A percentile compares a stretch with the other conserved stretches of the same genome.
Evolutionary conservation across 2,329 filamentous ascomycete genomes (phyloP).

Genomic region (Aspergillus pseudoviridinutans): DNA sequence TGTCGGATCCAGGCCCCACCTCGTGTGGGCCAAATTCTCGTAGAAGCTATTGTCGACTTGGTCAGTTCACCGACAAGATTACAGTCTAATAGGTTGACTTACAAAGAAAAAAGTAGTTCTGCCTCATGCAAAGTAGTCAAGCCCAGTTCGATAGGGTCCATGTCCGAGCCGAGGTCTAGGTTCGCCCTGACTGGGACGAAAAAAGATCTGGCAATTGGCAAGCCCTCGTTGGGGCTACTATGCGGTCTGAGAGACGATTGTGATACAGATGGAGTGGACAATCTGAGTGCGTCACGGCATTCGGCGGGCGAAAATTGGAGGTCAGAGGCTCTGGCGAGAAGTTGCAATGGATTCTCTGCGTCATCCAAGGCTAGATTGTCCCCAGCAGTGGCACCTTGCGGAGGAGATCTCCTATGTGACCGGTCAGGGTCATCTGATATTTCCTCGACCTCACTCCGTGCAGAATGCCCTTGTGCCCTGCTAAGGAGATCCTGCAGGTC

Average conservation of each 20-base stretch:
- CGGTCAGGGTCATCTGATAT: conserved; percentile 30
- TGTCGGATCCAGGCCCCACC: conserved; percentile 68
- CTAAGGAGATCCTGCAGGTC: conserved; percentile 50
- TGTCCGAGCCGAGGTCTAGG: conserved; percentile 59
- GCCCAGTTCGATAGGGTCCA: conserved; percentile 67
- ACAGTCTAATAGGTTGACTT: conserved; percentile 25
- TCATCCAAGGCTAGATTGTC: conserved; percentile 63
- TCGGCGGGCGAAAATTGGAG: conserved; percentile 51
- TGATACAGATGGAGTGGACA: conserved; percentile 26
- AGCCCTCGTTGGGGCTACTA: conserved; percentile 4
- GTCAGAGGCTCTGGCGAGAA: conserved; percentile 69
- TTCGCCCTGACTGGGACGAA: conserved; percentile 63
- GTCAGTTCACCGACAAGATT: not conserved
- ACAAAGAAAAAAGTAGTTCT: conserved; percentile 62
- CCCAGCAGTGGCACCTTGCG: conserved; percentile 31
- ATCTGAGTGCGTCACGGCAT: conserved; percentile 17
- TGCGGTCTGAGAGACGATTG: conserved; percentile 37
- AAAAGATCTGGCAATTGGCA: conserved; percentile 53
- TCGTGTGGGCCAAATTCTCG: conserved; percentile 65
- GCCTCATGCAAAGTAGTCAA: conserved; percentile 65
- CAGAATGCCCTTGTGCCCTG: conserved; percentile 43
- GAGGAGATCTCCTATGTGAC: conserved; percentile 16
- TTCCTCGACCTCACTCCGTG: conserved; percentile 22
- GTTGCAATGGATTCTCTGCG: conserved; percentile 69
- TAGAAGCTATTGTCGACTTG: conserved; percentile 53